Percentiles rank a stretch among this genome's conserved stretches.
Evolutionary conservation across 202 grass and related monocot species (phyloP).

Genomic region (Bolboschoenoplectus hybrid): DNA sequence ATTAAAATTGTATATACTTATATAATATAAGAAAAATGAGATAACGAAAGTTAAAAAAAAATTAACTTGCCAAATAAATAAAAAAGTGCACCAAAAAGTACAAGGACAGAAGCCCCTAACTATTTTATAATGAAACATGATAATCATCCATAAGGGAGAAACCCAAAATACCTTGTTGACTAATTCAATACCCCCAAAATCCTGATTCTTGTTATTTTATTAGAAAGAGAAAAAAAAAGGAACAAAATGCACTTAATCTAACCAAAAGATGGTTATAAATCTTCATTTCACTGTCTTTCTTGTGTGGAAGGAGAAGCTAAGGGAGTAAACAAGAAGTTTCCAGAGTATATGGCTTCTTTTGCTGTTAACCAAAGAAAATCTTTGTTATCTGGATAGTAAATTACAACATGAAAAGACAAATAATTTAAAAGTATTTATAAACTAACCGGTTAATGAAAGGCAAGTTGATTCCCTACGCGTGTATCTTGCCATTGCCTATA

Average conservation of each 20-base stretch:
- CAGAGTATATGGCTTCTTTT: constrained; percentile 84
- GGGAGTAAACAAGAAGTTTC: constrained; percentile 86
- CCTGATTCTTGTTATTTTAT: background rate
- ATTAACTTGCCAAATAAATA: background rate
- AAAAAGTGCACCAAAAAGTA: background rate
- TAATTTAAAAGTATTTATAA: constrained; percentile 30
- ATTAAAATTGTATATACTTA: too few species aligned
- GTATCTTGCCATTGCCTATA: constrained; percentile 90
- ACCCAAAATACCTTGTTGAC: background rate
- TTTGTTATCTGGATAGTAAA: constrained; percentile 26
- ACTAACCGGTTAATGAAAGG: constrained; percentile 79
- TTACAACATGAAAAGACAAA: constrained; percentile 23
- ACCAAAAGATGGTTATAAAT: background rate
- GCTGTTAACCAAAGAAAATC: constrained; percentile 45
- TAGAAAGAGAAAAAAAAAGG: background rate
- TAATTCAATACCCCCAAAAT: background rate
- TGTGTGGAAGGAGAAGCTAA: constrained; percentile 32
- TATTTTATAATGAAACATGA: background rate
- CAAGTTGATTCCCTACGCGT: constrained; percentile 83
- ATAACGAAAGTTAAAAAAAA: too few species aligned
- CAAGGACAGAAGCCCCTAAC: background rate
- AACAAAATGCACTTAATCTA: constrained; percentile 19
- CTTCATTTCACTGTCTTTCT: constrained; percentile 39
- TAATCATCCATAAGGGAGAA: background rate
- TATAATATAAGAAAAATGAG: too few species aligned